phyloP scores from a whole-genome alignment of 805 yeast genomes.

The Monosporozyma yasuniensis region DNA sequence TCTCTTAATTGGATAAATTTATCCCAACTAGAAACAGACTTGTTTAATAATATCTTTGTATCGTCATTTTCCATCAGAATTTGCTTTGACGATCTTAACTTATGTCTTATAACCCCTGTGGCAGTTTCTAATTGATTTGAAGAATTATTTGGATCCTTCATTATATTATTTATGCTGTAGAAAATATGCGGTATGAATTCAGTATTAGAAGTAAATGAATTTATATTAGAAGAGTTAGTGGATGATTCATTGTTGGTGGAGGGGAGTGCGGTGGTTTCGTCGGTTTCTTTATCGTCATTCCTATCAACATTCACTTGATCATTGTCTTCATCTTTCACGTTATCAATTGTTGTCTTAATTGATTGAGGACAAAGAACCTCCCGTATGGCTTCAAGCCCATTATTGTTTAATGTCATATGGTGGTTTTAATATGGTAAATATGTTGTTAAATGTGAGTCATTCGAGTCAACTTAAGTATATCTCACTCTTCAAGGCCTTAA shows the following conservation, averaged over 20 bases:
- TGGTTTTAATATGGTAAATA: not conserved
- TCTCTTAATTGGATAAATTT: slow-evolving; percentile 15
- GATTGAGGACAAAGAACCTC: slow-evolving; percentile 4
- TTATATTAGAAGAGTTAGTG: not conserved
- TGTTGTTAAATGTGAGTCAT: not conserved
- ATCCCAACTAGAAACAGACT: slow-evolving; percentile 26
- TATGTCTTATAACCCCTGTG: slow-evolving; percentile 27
- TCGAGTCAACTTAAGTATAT: too few species aligned
- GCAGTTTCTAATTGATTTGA: slow-evolving; percentile 25
- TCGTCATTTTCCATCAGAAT: slow-evolving; percentile 25
- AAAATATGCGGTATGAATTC: slow-evolving; percentile 30
- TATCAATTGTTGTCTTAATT: not conserved
- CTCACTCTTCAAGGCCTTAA: not conserved
- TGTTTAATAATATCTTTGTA: slow-evolving; percentile 18
- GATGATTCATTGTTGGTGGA: not conserved
- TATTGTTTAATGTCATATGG: slow-evolving; percentile 3
- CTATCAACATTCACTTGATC: not conserved
- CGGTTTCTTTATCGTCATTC: not conserved
- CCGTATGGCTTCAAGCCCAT: slow-evolving; percentile 5
- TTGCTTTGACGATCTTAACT: slow-evolving; percentile 24
- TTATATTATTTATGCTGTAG: slow-evolving; percentile 26
- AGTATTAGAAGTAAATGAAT: slow-evolving; percentile 5
- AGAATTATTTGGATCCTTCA: slow-evolving; percentile 26
- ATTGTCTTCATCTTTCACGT: not conserved
- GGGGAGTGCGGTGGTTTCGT: not conserved